Evolutionary conservation across 1,284 basidiomycete species (phyloP).

Genomic region (Amylostereum areolatum): DNA sequence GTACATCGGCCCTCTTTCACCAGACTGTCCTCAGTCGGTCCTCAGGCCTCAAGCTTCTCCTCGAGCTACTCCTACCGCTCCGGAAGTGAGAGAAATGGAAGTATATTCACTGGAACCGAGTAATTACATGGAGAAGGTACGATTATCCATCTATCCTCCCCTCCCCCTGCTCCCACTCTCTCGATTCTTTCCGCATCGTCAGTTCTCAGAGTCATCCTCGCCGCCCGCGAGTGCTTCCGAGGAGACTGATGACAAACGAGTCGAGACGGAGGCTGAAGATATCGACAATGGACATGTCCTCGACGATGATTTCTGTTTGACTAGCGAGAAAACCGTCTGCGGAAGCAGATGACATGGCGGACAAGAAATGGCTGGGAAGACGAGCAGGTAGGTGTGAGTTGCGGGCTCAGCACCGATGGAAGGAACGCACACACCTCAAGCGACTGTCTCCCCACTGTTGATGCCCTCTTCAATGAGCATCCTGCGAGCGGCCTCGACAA

Average conservation of each 20-base stretch:
- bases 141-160: too few species aligned
- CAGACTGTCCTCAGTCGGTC: too few species aligned
- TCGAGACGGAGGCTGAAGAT: conserved; percentile 56
- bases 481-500: conserved; percentile 55
- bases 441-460: conserved; percentile 51
- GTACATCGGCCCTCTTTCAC: too few species aligned
- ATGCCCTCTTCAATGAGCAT: conserved; percentile 54
- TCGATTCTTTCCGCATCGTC: too few species aligned
- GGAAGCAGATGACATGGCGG: conserved; percentile 44
- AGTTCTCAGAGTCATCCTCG: too few species aligned
- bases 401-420: background rate
- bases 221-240: conserved; percentile 28
- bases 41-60: too few species aligned
- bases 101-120: too few species aligned
- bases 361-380: conserved; percentile 74
- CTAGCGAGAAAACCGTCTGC: conserved; percentile 43
- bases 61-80: too few species aligned
- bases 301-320: conserved; percentile 54
- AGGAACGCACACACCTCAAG: conserved; percentile 49
- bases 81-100: too few species aligned
- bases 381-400: conserved; percentile 26
- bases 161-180: too few species aligned
- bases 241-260: conserved; percentile 37
- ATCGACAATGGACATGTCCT: conserved; percentile 45
- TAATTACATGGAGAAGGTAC: too few species aligned